Conservation (phyloP, 106 monocot genomes). For the Platanthera guangdongensis region DNA sequence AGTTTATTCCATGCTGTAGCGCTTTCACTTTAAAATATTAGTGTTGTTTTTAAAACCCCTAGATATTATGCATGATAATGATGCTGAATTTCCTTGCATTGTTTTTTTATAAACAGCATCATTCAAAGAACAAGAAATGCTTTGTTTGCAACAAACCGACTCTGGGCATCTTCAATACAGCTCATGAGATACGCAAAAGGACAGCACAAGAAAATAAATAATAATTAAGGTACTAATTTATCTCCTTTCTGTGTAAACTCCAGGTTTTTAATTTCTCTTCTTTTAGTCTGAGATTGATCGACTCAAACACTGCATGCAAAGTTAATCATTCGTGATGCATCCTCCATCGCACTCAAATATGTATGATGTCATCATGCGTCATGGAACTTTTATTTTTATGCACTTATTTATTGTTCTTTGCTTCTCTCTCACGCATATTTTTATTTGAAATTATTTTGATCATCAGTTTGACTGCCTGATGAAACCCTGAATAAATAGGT, state of each 20-base stretch:
- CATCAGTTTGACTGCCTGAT: too few species aligned
- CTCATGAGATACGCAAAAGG: conserved; percentile 78
- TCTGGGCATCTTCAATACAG: conserved; percentile 83
- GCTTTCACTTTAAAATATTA: not conserved
- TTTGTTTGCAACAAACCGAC: conserved; percentile 90
- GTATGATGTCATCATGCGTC: too few species aligned
- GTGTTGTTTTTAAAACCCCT: not conserved
- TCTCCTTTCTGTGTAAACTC: not conserved
- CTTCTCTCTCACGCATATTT: too few species aligned
- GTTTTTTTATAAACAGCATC: conserved; percentile 53
- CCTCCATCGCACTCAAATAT: too few species aligned
- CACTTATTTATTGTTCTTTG: too few species aligned
- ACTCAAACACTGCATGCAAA: not conserved
- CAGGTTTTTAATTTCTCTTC: not conserved
- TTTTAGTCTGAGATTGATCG: not conserved
- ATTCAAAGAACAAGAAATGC: conserved; percentile 87
- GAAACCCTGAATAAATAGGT: too few species aligned
- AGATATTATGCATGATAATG: not conserved
- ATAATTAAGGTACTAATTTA: not conserved
- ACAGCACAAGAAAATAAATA: conserved; percentile 56
- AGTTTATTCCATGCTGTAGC: not conserved
- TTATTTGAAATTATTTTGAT: too few species aligned
- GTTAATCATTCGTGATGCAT: not conserved
- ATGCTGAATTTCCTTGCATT: not conserved
- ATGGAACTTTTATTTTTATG: too few species aligned